phyloP scores from a whole-genome alignment of 768 basidiomycete genomes.

The Trametes cingulata region DNA sequence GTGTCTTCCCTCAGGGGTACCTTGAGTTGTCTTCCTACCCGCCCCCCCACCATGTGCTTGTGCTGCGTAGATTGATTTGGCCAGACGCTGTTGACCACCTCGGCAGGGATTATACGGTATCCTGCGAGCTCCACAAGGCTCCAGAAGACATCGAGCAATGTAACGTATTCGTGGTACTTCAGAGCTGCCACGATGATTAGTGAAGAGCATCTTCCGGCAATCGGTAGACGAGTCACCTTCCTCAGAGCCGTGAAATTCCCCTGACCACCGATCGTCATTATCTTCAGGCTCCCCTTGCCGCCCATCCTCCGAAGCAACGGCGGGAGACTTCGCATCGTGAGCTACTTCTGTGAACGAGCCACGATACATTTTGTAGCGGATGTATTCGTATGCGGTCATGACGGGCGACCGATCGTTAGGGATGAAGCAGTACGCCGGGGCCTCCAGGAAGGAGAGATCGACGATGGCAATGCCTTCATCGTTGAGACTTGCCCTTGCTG shows the following conservation, averaged over 20 bases:
- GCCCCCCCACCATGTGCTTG: neutral
- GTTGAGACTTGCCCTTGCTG: neutral
- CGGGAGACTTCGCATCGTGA: too few species aligned
- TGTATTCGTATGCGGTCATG: neutral
- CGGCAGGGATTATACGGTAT: neutral
- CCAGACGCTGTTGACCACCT: neutral
- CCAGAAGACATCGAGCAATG: neutral
- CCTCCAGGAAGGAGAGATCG: neutral
- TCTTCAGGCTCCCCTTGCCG: too few species aligned
- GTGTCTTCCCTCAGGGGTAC: neutral
- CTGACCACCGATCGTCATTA: neutral
- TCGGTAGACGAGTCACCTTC: too few species aligned
- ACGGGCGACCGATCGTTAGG: neutral
- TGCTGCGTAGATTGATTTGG: neutral
- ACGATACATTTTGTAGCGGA: neutral
- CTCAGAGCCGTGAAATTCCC: neutral
- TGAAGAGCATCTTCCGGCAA: too few species aligned
- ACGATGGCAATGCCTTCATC: neutral
- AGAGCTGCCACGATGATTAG: too few species aligned
- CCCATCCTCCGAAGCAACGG: too few species aligned
- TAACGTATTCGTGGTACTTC: neutral
- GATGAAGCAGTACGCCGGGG: neutral
- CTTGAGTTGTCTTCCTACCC: neutral
- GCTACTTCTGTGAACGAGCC: too few species aligned
- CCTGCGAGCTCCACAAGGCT: neutral